Evolutionary conservation across 768 basidiomycete species (phyloP).

Genomic region (Thelephora aurantiotincta): DNA sequence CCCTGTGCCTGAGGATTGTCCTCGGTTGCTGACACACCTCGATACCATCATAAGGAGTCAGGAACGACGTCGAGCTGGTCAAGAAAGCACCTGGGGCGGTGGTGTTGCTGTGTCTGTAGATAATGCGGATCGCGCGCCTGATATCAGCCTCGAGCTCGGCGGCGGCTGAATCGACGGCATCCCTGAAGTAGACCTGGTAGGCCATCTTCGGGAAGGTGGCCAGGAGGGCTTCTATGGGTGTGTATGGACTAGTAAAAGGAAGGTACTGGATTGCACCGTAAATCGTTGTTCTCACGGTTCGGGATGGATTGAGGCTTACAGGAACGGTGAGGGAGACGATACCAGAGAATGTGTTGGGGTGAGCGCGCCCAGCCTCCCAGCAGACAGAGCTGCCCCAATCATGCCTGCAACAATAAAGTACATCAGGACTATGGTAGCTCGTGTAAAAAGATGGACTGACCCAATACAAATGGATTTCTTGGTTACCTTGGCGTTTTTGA

Average conservation of each 20-base stretch:
- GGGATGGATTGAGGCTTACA: constrained; percentile 20
- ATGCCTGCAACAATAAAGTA: constrained; percentile 32
- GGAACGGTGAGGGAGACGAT: constrained; percentile 49
- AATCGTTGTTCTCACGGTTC: background rate
- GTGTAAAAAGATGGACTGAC: constrained; percentile 20
- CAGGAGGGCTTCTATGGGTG: constrained; percentile 28
- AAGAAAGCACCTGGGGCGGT: constrained; percentile 45
- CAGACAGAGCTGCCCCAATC: constrained; percentile 65
- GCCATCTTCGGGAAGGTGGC: constrained; percentile 33
- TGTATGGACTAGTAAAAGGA: constrained; percentile 32
- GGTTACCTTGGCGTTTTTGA: constrained; percentile 32
- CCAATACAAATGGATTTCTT: constrained; percentile 45
- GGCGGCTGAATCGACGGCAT: constrained; percentile 29
- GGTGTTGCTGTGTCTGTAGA: constrained; percentile 34
- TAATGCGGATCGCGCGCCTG: constrained; percentile 41
- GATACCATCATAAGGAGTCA: constrained; percentile 36
- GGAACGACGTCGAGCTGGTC: constrained; percentile 30
- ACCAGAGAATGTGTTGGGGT: constrained; percentile 48
- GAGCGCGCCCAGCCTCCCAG: constrained; percentile 51
- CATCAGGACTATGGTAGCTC: background rate
- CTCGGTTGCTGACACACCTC: constrained; percentile 16
- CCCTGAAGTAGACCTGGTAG: constrained; percentile 54
- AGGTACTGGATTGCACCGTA: constrained; percentile 36
- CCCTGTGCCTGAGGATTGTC: background rate
- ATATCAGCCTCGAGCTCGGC: constrained; percentile 42